Percentiles rank a stretch among this genome's conserved stretches.
These are phyloP conservation scores for Candida ovalis DNA, from an alignment of 805 yeast species.

Conservation along the genomic window DNA sequence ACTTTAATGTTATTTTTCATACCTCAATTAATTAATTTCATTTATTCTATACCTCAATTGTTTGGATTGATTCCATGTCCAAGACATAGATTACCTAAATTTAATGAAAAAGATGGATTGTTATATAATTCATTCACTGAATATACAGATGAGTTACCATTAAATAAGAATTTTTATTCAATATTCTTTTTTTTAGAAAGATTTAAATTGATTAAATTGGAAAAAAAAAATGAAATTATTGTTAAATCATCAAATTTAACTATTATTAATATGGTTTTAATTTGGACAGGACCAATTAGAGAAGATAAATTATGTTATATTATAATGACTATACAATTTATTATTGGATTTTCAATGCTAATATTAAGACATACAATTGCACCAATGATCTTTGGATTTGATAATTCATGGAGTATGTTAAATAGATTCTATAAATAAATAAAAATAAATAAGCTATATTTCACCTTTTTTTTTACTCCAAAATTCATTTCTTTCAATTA, in stretches of 20 bases:
- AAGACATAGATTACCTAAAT: conserved; percentile 85
- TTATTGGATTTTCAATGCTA: conserved; percentile 63
- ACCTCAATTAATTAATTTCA: conserved; percentile 88
- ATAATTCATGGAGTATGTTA: conserved; percentile 53
- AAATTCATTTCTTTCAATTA: conserved; percentile 41
- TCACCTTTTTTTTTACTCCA: conserved; percentile 25
- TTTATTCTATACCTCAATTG: conserved; percentile 90
- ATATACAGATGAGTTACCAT: conserved; percentile 33
- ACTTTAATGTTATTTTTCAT: conserved; percentile 80
- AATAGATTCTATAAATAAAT: conserved; percentile 22
- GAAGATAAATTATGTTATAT: conserved; percentile 71
- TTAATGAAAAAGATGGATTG: conserved; percentile 61
- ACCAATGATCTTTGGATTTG: conserved; percentile 82
- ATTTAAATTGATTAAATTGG: conserved; percentile 47
- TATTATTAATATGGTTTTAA: conserved; percentile 74
- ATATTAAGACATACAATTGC: conserved; percentile 79
- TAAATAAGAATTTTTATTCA: conserved; percentile 24
- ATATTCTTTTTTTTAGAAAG: conserved; percentile 45
- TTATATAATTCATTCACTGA: conserved; percentile 69
- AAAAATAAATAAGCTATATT: background rate
- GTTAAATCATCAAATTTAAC: conserved; percentile 74
- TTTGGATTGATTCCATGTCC: conserved; percentile 90
- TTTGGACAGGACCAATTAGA: conserved; percentile 85
- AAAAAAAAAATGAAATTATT: conserved; percentile 23
- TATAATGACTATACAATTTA: conserved; percentile 60